Evolutionary conservation across 208 protist genomes (phyloP).

Genomic region (Leptomonas seymouri): DNA sequence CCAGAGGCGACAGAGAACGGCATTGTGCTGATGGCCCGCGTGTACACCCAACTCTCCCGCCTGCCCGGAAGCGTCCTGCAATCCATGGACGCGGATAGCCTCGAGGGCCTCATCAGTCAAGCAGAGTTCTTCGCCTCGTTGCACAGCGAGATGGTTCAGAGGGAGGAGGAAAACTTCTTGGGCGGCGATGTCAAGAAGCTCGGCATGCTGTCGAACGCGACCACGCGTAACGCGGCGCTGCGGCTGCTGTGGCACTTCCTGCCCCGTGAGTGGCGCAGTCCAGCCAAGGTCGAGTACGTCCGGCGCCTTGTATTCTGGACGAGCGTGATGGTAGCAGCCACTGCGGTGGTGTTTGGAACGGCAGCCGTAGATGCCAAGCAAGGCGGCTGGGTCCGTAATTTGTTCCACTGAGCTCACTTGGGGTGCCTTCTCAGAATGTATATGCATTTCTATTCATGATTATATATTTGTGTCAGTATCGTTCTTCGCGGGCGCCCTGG

Average conservation of each 20-base stretch:
- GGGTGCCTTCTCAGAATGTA: no score
- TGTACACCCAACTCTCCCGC: conserved; percentile 60
- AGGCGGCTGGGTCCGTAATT: conserved; percentile 14
- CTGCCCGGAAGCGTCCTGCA: conserved; percentile 55
- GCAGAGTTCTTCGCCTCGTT: conserved; percentile 35
- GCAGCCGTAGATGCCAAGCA: conserved; percentile 13
- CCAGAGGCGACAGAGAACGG: conserved; percentile 39
- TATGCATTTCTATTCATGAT: neutral
- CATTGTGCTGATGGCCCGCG: conserved; percentile 69
- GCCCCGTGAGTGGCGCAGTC: conserved; percentile 78
- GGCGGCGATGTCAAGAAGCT: conserved; percentile 51
- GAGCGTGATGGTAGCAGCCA: conserved; percentile 32
- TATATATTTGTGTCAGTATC: no score
- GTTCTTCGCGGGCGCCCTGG: no score
- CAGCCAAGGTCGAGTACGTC: conserved; percentile 34
- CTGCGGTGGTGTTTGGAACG: conserved; percentile 32
- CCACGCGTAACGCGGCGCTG: conserved; percentile 75
- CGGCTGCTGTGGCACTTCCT: conserved; percentile 66
- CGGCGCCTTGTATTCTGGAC: conserved; percentile 33
- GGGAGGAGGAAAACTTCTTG: conserved; percentile 56
- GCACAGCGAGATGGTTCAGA: conserved; percentile 32
- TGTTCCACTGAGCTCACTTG: conserved; percentile 18
- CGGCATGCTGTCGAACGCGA: conserved; percentile 60
- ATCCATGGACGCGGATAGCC: conserved; percentile 19
- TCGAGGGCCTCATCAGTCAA: conserved; percentile 47